Evolutionary conservation across 2,329 filamentous ascomycete species (phyloP).

Genomic region (Cladosporium sp.): DNA sequence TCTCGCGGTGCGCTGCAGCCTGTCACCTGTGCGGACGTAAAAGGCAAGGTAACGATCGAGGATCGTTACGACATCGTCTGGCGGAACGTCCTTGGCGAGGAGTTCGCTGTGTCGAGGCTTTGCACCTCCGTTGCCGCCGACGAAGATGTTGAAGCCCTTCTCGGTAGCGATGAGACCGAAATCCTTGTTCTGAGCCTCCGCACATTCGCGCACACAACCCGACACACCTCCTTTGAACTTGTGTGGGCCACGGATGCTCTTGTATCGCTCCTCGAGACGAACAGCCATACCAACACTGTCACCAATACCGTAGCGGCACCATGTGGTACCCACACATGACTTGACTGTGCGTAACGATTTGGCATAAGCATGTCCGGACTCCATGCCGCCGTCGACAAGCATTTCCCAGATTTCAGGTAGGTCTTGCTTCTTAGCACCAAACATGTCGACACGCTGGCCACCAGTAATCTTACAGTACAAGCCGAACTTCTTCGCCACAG

Average conservation of each 20-base stretch:
- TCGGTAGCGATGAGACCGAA: conserved; percentile 90
- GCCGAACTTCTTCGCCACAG: conserved; percentile 76
- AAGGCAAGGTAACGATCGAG: conserved; percentile 88
- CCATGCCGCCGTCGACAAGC: conserved; percentile 79
- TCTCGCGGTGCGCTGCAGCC: conserved; percentile 79
- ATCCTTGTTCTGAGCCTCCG: conserved; percentile 89
- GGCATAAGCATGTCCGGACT: conserved; percentile 79
- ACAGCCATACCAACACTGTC: conserved; percentile 91
- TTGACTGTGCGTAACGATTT: conserved; percentile 88
- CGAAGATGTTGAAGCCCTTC: conserved; percentile 90
- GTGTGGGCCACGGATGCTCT: conserved; percentile 82
- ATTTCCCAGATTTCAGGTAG: conserved; percentile 76
- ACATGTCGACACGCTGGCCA: conserved; percentile 88
- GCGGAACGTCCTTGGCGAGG: conserved; percentile 79
- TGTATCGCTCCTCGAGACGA: conserved; percentile 82
- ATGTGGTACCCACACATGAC: conserved; percentile 85
- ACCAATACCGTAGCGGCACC: conserved; percentile 84
- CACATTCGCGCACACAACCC: conserved; percentile 88
- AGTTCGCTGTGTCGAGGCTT: conserved; percentile 79
- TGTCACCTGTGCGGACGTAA: conserved; percentile 90
- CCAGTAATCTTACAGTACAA: conserved; percentile 92
- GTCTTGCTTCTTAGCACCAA: conserved; percentile 84
- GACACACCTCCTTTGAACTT: conserved; percentile 84
- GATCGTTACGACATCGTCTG: conserved; percentile 75
- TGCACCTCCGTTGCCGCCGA: conserved; percentile 83